Evolutionary conservation across 78 protist species (phyloP), one percentile per base, ranked within the genome.

Genomic region (Dictyostelium firmibasis): DNA sequence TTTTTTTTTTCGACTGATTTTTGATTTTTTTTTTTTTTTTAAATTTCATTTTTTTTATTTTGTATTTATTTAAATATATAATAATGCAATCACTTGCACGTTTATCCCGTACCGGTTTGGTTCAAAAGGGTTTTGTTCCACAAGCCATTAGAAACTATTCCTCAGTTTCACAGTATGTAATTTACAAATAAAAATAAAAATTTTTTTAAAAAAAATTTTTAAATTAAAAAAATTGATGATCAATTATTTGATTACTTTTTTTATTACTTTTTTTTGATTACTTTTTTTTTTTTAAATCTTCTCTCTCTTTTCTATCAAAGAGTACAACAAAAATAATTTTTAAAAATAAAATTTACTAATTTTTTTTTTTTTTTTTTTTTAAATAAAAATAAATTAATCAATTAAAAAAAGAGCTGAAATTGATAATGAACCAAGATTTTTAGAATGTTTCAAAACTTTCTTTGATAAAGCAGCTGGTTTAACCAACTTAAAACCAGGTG

Each of bases 391-490:
- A n/a, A n/a, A n/a, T n/a, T n/a, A n/a, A n/a, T n/a, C n/a, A n/a
- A n/a, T n/a, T n/a, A n/a, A n/a, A n/a, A n/a, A n/a, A n/a, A 89
- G 94, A 89, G 62, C 67, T 44, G 94, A 89, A 16, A 89, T 89
- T 81, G 94, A 89, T 89, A 89, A 89, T 69, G 94, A 89, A 89
- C 94, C 94, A 89, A 89, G 94, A 89, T 89, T 89, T 50, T 89
- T 89, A 43, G 94, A 89, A 89, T 89, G 94, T 89, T 89, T 91
- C 83, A 91, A 95, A 91, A 38, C 81, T 36, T 95, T 89, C 91
- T 95, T 95, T 89, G 94, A 95, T 75, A 91, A 91, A 86, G 97
- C 97, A 36, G 97, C 97, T 43, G 88, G 76, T 41, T 60, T 95
- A 43, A 91, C 95, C 82, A 93, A 95, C 20, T 79, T 89, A 57